Base-by-base conservation (phyloP, 2,329 filamentous ascomycete species). In the Penicillium occitanis region DNA sequence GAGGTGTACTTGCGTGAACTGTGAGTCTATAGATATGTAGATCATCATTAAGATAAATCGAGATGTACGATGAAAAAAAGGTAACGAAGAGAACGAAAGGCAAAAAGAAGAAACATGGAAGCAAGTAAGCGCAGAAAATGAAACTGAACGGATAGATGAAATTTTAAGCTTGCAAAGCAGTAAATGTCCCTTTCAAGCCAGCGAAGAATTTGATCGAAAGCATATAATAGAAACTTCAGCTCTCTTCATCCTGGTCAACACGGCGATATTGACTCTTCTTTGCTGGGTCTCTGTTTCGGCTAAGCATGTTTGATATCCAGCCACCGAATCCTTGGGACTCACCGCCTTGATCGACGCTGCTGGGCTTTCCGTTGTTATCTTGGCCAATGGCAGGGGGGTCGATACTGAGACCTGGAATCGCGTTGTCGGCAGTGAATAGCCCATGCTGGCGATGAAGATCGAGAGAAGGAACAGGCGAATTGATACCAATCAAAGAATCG, bases 371-470 rank as follows among this genome's bases (percentile, higher is more conserved):
- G 67, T 83, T 82, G 48, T 80, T 72, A 48, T 73, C 76, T 51
- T 83, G 78, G 33, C 80, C 77, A 1, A 91, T 82, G 60, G 87
- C 84, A 1, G 92, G 91, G 5, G 92, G 91, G 48, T 96, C 89
- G 65, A 97, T 91, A 72, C 92, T 88, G 65, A 97, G 83, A 8
- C 90, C 89, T 0, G 93, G 92, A 67, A 97, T 93, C 7, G 88
- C 88, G 69, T 83, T 87, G 4, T 90, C 87, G 1, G 89, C 80
- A 13, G 85, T 87, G 68, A 87, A 76, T 70, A 77, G 76, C 19
- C 73, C 76, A 70, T 74, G 77, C 51, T 74, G 76, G 63, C 76
- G 73, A 71, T 89, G 87, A 57, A 93, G 86, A 70, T 91, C 89
- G 70, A 92, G 87, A 11, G 90, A 93, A 40, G 90, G 90, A 8